phyloP scores from a whole-genome alignment of 2,329 filamentous ascomycete species.

The Phyllosticta citriasiana region DNA sequence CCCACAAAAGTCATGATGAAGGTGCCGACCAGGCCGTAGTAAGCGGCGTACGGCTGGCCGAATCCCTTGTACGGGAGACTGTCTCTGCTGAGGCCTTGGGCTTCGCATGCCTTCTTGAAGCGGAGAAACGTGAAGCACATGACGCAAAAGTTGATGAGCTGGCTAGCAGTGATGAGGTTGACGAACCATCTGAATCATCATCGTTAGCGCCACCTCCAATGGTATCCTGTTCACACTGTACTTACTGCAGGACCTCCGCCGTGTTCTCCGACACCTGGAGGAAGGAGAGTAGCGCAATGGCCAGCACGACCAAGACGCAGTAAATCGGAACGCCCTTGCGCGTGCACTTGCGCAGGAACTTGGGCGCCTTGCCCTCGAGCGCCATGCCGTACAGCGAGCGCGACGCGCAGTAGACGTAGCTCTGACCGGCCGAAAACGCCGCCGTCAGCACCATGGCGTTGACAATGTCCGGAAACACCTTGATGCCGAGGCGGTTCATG shows the following conservation, averaged over 20 bases:
- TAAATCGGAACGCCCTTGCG: constrained; percentile 37
- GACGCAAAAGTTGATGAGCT: constrained; percentile 31
- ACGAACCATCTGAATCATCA: constrained; percentile 24
- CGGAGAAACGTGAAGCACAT: constrained; percentile 28
- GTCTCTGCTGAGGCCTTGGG: constrained; percentile 28
- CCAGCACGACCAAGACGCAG: constrained; percentile 34
- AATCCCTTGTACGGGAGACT: constrained; percentile 29
- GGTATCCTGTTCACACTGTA: constrained; percentile 54
- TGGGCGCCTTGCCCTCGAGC: constrained; percentile 35
- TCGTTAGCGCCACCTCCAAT: constrained; percentile 22
- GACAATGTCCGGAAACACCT: constrained; percentile 51
- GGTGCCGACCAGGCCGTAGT: constrained; percentile 48
- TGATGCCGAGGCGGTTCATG: constrained; percentile 34
- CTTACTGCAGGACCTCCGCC: constrained; percentile 44
- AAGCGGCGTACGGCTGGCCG: constrained; percentile 25
- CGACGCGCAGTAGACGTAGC: constrained; percentile 62
- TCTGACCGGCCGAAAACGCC: constrained; percentile 69
- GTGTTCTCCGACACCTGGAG: constrained; percentile 57
- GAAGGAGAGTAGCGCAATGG: constrained; percentile 57
- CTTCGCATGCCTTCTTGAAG: constrained; percentile 28
- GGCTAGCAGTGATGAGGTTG: constrained; percentile 30
- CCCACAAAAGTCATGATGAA: constrained; percentile 67
- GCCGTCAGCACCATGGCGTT: constrained; percentile 71
- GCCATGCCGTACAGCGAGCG: constrained; percentile 60
- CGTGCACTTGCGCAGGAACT: constrained; percentile 31